A percentile compares a stretch with the other conserved stretches of the same genome.
Conservation (phyloP, 805 yeast species). For the Suhomyces sp. region DNA sequence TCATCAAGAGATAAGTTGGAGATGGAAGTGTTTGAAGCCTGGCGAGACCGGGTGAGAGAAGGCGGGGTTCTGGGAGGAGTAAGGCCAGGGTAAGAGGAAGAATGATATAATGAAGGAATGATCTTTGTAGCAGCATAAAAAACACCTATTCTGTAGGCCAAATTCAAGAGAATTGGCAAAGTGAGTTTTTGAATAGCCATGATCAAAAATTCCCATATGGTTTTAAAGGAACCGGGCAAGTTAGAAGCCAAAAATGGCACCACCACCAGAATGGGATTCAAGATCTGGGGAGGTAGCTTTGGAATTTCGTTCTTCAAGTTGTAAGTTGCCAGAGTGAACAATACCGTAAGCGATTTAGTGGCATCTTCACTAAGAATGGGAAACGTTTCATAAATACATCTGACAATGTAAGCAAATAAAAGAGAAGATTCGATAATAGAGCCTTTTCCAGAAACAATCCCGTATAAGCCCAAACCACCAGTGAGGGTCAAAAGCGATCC, state of each 20-base stretch:
- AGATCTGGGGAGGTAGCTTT: constrained; percentile 33
- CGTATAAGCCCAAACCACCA: constrained; percentile 71
- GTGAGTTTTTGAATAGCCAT: constrained; percentile 63
- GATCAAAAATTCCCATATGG: constrained; percentile 53
- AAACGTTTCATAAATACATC: constrained; percentile 88
- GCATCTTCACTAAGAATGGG: constrained; percentile 73
- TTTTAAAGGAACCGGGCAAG: constrained; percentile 51
- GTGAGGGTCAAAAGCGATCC: constrained; percentile 84
- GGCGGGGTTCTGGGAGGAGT: constrained; percentile 43
- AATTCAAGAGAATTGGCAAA: constrained; percentile 73
- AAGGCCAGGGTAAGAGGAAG: constrained; percentile 28
- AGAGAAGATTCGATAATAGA: constrained; percentile 88
- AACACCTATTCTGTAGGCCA: constrained; percentile 82
- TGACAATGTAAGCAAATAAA: constrained; percentile 85
- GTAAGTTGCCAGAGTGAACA: constrained; percentile 33
- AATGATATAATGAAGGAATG: constrained; percentile 69
- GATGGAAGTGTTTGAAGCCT: constrained; percentile 18
- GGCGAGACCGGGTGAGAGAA: constrained; percentile 29
- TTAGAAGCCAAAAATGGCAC: constrained; percentile 50
- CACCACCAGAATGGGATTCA: constrained; percentile 24
- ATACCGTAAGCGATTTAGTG: constrained; percentile 26
- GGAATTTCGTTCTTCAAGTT: constrained; percentile 35
- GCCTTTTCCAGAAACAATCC: constrained; percentile 79
- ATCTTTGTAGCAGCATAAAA: constrained; percentile 92
- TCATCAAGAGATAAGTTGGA: neutral